Base-by-base conservation (phyloP, 257 asterid species). In the Salvia rosmarinus region DNA sequence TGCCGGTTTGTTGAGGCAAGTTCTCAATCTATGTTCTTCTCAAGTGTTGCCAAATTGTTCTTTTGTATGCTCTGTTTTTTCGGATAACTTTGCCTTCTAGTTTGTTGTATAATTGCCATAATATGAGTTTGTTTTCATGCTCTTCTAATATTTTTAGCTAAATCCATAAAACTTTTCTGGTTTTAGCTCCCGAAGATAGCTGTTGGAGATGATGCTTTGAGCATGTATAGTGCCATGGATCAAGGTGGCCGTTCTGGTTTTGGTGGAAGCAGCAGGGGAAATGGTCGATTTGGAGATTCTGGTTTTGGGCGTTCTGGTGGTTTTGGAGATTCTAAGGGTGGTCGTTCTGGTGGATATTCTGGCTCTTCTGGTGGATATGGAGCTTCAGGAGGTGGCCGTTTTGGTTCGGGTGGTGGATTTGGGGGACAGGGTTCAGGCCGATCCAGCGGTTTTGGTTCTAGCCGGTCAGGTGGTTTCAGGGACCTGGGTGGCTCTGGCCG, bases 1-100 rank as follows among this genome's bases (percentile, higher is more conserved):
- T 83, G 91, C 85, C 83, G 81, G 60, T 94, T 91, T 79, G 68
- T 60, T 28, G 97, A 94, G 84, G 99, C 88, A 82, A 68, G 77
- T 73, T 64, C 7, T 34, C 55, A 17, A 5, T 52, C 59, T 11
- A 6, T 30, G 12, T 84, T 44, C n/a, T 46, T 23, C 46, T 71
- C 23, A 47, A 43, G 30, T 78, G 1, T 54, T 77, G 46, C 73
- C 56, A 5, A 21, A 37, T 8, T 50, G 56, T 49, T 59, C 67
- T 46, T 72, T 44, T 44, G 32, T 50, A n/a, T 52, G 69, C 42
- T 39, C 63, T 82, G 56, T 39, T 10, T 40, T 71, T 50, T 6
- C 37, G 23, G 16, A 39, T 39, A 7, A 47, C 34, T 67, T 52
- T 56, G 13, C 9, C 13, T 7, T 43, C 32, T 52, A 39, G 59